A percentile compares a stretch with the other conserved stretches of the same genome.
Conservation (phyloP, 2,329 filamentous ascomycete genomes). For the Monilinia aucupariae region DNA sequence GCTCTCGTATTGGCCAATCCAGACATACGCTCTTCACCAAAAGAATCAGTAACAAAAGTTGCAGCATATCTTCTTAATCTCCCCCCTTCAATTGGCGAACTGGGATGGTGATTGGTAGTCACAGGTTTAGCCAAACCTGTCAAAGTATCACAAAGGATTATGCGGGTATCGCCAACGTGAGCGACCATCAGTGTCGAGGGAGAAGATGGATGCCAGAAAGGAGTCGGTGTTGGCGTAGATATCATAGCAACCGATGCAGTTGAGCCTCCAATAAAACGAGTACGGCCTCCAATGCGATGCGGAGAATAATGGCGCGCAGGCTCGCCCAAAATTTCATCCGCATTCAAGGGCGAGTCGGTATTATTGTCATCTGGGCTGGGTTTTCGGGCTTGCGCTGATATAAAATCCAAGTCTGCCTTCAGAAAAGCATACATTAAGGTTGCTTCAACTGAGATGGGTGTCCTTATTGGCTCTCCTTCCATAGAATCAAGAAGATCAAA, state of each 20-base stretch:
- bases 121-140: conserved; percentile 75
- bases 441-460: conserved; percentile 61
- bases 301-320: conserved; percentile 49
- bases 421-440: conserved; percentile 90
- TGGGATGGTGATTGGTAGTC: conserved; percentile 89
- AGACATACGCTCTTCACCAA: conserved; percentile 92
- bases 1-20: conserved; percentile 90
- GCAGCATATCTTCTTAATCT: conserved; percentile 81
- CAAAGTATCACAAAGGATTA: conserved; percentile 80
- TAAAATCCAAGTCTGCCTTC: conserved; percentile 89
- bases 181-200: conserved; percentile 79
- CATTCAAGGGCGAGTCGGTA: conserved; percentile 74
- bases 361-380: conserved; percentile 65
- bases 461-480: conserved; percentile 29
- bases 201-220: conserved; percentile 90
- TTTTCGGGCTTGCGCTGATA: conserved; percentile 81
- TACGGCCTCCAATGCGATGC: conserved; percentile 64
- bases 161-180: conserved; percentile 89
- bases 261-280: conserved; percentile 86
- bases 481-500: conserved; percentile 48
- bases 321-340: conserved; percentile 73
- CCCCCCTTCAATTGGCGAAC: conserved; percentile 75
- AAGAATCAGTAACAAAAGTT: conserved; percentile 88
- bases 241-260: conserved; percentile 87
- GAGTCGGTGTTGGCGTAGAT: conserved; percentile 82